These are phyloP conservation scores for Fusarium stilboides DNA, from an alignment of 2,329 filamentous ascomycete species.

Conservation along the genomic window DNA sequence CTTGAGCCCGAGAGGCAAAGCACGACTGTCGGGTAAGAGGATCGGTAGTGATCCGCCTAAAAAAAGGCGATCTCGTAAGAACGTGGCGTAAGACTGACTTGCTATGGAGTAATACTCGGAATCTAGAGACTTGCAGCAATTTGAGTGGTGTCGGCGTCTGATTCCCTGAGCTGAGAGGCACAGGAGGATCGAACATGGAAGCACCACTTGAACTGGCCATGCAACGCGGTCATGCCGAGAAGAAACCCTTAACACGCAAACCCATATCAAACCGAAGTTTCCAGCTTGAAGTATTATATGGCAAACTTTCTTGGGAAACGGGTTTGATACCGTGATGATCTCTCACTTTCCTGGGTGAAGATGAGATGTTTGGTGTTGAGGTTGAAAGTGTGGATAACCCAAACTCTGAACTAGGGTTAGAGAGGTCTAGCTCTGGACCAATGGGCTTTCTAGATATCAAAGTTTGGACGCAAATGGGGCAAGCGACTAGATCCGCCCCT, in stretches of 20 bases:
- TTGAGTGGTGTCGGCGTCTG: neutral
- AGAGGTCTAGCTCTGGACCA: slow-evolving; percentile 2
- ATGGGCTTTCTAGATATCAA: slow-evolving; percentile 6
- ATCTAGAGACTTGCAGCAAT: neutral
- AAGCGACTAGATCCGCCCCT: slow-evolving; percentile 27
- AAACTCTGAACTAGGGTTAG: slow-evolving; percentile 20
- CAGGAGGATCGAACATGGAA: neutral
- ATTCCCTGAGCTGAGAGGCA: neutral
- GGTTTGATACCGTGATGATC: neutral
- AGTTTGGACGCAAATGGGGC: slow-evolving; percentile 32
- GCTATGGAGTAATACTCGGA: neutral
- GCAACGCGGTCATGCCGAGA: neutral
- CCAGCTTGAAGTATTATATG: fast-evolving
- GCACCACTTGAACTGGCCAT: neutral
- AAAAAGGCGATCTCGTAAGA: neutral
- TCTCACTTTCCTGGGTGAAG: neutral
- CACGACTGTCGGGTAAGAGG: neutral
- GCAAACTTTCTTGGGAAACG: neutral
- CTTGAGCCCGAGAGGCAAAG: slow-evolving; percentile 9
- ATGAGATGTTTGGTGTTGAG: slow-evolving; percentile 5
- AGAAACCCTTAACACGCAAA: too few species aligned
- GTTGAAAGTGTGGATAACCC: slow-evolving; percentile 10
- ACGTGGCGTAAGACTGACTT: slow-evolving; percentile 12
- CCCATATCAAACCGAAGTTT: neutral
- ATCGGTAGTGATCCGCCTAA: slow-evolving; percentile 1